Conservation (phyloP, 305 asterid species). For the Solanum hybrid region DNA sequence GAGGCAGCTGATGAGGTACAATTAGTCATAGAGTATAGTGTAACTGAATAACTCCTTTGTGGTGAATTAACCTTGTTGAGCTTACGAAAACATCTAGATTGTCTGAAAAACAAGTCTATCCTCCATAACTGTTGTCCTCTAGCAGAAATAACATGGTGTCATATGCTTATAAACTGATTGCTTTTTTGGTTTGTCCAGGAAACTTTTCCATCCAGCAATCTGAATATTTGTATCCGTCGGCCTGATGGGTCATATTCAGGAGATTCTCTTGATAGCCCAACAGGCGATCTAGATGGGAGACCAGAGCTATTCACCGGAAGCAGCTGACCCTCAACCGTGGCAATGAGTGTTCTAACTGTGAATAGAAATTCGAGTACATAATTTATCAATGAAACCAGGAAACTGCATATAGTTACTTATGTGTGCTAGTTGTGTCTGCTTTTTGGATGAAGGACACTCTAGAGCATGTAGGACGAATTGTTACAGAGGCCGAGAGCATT, state of each 20-base stretch:
- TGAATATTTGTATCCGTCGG: constrained; percentile 65
- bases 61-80: background rate
- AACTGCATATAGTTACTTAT: constrained; percentile 19
- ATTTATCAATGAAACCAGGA: constrained; percentile 23
- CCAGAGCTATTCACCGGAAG: constrained; percentile 17
- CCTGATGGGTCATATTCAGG: constrained; percentile 72
- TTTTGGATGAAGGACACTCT: constrained; percentile 40
- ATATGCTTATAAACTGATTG: constrained; percentile 5
- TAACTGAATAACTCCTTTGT: background rate
- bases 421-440: constrained; percentile 24
- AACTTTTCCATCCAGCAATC: constrained; percentile 49
- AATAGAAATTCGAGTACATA: constrained; percentile 33
- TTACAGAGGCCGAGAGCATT: constrained; percentile 17
- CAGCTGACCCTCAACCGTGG: constrained; percentile 9
- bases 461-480: constrained; percentile 14
- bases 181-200: constrained; percentile 36
- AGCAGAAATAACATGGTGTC: background rate
- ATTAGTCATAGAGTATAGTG: background rate
- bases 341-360: constrained; percentile 19
- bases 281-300: constrained; percentile 36
- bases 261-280: constrained; percentile 69
- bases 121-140: background rate
- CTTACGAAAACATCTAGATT: background rate
- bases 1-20: constrained; percentile 54
- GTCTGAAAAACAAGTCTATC: background rate